Base-by-base conservation (phyloP, 2,329 filamentous ascomycete genomes). In the Elsinoe arachidis region DNA sequence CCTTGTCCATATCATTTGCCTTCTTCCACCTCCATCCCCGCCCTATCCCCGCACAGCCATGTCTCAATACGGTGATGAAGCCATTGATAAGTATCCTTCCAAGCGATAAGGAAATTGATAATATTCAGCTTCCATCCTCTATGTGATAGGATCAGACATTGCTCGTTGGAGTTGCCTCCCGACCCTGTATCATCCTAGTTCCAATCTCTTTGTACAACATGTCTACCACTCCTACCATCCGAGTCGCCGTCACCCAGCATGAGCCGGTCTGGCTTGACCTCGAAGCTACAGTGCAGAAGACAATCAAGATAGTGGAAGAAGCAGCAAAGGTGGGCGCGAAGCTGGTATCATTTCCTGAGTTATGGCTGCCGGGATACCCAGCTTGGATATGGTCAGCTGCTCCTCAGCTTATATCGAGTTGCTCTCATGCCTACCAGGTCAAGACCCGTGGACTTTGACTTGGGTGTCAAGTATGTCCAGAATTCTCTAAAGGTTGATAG, bases 221-320 rank as follows among this genome's bases (percentile, higher is more conserved):
- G 49, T 15, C 34, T n/a, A n/a, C 34, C 4, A 12, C 49, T 39
- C 17, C 53, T n/a, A 41, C 46, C 2, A 26, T 61, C 1, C 51
- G 58, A 37, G 75, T 80, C 4, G 78, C 76, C 26, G 78, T 78
- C 11, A 75, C 79, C 0, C 81, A 85, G 64, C 76, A 78, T 5
- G 82, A 85, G 66, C 80, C 82, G 0, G 75, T 72, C 1, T 85
- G 81, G 81, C 72, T 85, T 6, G 78, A 86, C 62, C 74, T 85
- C 1, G 69, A 76, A 6, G 77, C 67, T 0, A 73, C 75, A 1
- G 77, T 85, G 1, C 65, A 73, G 1, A 85, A 85, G 65, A 83
- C 82, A 6, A 78, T 79, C 62, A 64, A 68, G 0, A 72, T 84
- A 53, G 84, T 86, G 61, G 67, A 73, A 37, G 76, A 81, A 62